These are phyloP conservation scores for Picea mariana DNA, from an alignment of 83 land plant genomes.

Conservation along the genomic window DNA sequence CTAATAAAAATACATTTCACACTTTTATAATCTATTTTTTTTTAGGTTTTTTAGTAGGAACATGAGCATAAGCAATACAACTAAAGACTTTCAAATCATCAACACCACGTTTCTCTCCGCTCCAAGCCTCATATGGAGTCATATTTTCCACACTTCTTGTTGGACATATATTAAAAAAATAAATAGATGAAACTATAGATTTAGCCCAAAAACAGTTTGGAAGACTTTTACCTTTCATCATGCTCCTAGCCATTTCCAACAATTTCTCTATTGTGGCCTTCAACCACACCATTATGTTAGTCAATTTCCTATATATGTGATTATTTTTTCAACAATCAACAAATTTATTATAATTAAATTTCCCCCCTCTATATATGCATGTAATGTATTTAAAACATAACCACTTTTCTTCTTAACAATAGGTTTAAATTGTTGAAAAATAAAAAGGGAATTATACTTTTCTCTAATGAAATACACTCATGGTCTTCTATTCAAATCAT, in stretches of 20 bases:
- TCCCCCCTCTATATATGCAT: no score
- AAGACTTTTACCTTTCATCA: constrained; percentile 14
- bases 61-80: background rate
- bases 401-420: no score
- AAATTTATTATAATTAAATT: no score
- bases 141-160: constrained; percentile 3
- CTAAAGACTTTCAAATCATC: constrained; percentile 8
- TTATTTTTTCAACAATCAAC: no score
- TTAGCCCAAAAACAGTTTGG: constrained; percentile 34
- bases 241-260: constrained; percentile 18
- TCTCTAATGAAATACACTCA: no score
- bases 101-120: background rate
- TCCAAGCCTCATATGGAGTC: constrained; percentile 13
- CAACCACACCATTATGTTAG: constrained; percentile 16
- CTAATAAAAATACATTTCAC: no score
- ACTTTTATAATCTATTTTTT: background rate
- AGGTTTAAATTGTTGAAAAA: no score
- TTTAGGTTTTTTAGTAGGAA: no score
- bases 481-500: no score
- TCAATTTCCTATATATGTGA: no score
- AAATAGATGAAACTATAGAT: constrained; percentile 6
- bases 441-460: no score
- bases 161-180: constrained; percentile 18
- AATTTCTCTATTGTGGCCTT: constrained; percentile 17
- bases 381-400: no score